Evolutionary conservation across 169 alveolate genomes (phyloP).

Genomic region (Neospora caninum): DNA sequence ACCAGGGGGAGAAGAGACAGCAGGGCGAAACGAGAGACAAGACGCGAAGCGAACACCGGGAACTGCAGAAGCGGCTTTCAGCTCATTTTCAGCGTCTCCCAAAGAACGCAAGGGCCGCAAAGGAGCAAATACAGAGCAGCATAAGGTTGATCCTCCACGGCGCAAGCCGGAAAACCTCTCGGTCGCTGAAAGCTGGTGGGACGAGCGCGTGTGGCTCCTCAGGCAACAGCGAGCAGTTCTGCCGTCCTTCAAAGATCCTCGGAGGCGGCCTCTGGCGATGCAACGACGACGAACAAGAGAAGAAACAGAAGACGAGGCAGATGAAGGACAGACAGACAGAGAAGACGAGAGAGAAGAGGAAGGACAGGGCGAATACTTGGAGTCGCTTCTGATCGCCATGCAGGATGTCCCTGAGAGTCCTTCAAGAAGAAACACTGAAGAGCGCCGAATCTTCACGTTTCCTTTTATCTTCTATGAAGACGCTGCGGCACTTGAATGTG

Average conservation of each 20-base stretch:
- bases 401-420: conserved; percentile 10
- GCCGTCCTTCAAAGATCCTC: not conserved
- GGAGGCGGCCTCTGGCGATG: not conserved
- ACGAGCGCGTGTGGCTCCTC: conserved; percentile 18
- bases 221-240: not conserved
- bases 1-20: not conserved
- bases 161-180: not conserved
- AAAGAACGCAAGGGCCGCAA: too few species aligned
- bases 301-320: not conserved
- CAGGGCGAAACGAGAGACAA: not conserved
- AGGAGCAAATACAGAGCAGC: too few species aligned
- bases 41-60: not conserved
- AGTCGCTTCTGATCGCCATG: not conserved
- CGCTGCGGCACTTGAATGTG: not conserved
- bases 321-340: not conserved
- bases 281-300: not conserved
- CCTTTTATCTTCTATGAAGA: not conserved
- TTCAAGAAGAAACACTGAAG: not conserved
- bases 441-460: not conserved
- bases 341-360: not conserved
- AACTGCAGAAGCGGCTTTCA: too few species aligned
- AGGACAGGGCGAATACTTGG: not conserved
- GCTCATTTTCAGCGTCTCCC: too few species aligned
- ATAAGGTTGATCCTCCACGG: too few species aligned
- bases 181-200: conserved; percentile 24